Evolutionary conservation across 768 basidiomycete genomes (phyloP), one percentile per base, ranked within the genome.

Genomic region (Lactarius sanguifluus): DNA sequence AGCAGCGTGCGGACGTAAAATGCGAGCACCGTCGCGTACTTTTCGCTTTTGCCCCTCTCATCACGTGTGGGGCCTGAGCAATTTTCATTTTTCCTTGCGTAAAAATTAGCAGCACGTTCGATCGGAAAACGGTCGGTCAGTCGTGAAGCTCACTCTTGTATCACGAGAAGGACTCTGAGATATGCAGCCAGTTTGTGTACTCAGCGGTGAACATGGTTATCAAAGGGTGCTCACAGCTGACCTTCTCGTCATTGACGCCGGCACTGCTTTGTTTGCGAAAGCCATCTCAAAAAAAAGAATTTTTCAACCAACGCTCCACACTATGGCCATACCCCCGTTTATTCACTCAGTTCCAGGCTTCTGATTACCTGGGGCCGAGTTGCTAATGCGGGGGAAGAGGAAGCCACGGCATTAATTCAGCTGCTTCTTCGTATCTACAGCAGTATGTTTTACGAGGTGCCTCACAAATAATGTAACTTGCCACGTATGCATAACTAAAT

Each of bases 351-450:
- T 34, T 10, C 64, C 34, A 54, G 66, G 64, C 66, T 25, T 60
- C 16, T 30, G 9, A 34, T 47, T 32, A 65, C 66, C 66, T 18
- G 43, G 66, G 38, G 25, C 59, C 59, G 66, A 68, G 66, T 68
- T 65, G 64, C 64, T 68, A 68, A 68, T 68, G 66, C 41, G 64
- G 64, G 59, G 66, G 64, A 38, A 68, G 25, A 68, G 45, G 34
- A 13, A 67, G 12, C 36, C 23, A 28, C 10, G 62, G 64, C 62
- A 57, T 68, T 57, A 68, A 65, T 68, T 68, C 66, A 68, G 43
- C 66, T 65, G 34, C 66, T 68, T 64, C 66, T 30, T 60, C 58
- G 64, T 50, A 25, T 59, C 23, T 55, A 28, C 34, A 52, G 66
- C 38, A 65, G 66, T 60, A 43, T 30, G 66, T 59, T 67, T 59